These are phyloP conservation scores for Volvox africanus DNA, from an alignment of 139 green algal genomes.

Conservation along the genomic window DNA sequence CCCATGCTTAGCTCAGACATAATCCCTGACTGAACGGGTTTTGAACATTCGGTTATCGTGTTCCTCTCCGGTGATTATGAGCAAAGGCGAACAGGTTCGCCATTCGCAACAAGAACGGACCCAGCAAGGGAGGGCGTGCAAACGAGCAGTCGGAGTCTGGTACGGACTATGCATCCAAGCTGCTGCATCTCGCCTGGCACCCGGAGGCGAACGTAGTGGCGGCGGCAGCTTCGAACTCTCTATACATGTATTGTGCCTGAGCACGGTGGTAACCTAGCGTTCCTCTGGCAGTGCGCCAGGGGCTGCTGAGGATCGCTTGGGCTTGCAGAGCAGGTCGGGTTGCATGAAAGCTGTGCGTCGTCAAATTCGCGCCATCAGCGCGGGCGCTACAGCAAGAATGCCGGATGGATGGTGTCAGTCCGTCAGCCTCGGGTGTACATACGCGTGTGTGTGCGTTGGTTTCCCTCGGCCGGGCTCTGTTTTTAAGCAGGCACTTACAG, in stretches of 20 bases:
- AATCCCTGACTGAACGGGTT: too few species aligned
- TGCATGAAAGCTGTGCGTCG: constrained; percentile 13
- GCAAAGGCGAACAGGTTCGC: constrained; percentile 53
- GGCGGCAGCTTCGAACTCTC: constrained; percentile 89
- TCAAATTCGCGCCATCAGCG: not conserved
- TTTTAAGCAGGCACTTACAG: not conserved
- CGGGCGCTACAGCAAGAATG: not conserved
- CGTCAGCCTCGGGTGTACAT: constrained; percentile 29
- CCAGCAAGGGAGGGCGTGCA: constrained; percentile 50
- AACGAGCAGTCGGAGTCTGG: constrained; percentile 52
- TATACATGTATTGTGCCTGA: constrained; percentile 90
- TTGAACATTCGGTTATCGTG: too few species aligned
- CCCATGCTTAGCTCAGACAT: too few species aligned
- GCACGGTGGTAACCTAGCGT: not conserved
- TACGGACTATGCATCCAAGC: constrained; percentile 89
- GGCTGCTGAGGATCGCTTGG: not conserved
- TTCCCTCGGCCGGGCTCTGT: not conserved
- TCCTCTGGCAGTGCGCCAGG: not conserved
- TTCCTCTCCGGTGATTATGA: not conserved
- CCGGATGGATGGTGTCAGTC: not conserved
- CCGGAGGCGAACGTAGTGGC: constrained; percentile 93
- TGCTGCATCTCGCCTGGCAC: constrained; percentile 98
- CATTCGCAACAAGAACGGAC: constrained; percentile 55
- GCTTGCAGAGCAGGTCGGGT: not conserved
- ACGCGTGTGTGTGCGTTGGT: constrained; percentile 5